phyloP scores from a whole-genome alignment of 208 protist genomes.

The Trypanosoma platydactyli region DNA sequence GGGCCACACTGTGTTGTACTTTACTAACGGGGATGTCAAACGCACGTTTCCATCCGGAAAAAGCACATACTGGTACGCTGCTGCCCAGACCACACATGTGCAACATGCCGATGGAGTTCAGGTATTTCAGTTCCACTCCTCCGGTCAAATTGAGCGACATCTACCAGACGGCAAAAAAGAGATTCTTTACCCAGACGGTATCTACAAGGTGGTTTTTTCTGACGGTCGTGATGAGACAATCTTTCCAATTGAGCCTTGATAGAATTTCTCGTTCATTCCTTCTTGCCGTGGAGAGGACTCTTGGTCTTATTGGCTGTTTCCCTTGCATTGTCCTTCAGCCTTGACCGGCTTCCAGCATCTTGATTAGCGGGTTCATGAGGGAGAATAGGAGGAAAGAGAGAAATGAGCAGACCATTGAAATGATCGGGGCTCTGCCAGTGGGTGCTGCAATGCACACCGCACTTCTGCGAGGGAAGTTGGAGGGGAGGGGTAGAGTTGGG shows the following conservation, averaged over 20 bases:
- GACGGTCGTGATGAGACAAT: conserved; percentile 86
- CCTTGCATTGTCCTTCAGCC: conserved; percentile 11
- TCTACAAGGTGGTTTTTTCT: conserved; percentile 80
- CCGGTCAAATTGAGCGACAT: conserved; percentile 90
- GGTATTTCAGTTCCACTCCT: conserved; percentile 88
- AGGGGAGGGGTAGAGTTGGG: no score
- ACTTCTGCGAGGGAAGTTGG: no score
- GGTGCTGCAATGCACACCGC: no score
- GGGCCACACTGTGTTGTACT: conserved; percentile 81
- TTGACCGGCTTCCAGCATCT: no score
- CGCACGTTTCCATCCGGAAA: conserved; percentile 85
- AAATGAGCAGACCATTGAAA: neutral
- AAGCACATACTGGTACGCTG: conserved; percentile 93
- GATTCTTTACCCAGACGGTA: conserved; percentile 93
- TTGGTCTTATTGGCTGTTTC: conserved; percentile 10
- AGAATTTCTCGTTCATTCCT: neutral
- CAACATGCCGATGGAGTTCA: conserved; percentile 85
- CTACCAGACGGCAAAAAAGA: conserved; percentile 89
- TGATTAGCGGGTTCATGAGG: no score
- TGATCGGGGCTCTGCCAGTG: no score
- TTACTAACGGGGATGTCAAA: conserved; percentile 93
- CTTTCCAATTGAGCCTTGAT: conserved; percentile 47
- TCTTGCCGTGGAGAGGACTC: neutral
- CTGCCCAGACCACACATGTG: conserved; percentile 90
- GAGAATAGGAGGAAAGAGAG: neutral